Evolutionary conservation across 2,329 filamentous ascomycete genomes (phyloP), one percentile per base, ranked within the genome.

Genomic region (Arthrinium puccinioides): DNA sequence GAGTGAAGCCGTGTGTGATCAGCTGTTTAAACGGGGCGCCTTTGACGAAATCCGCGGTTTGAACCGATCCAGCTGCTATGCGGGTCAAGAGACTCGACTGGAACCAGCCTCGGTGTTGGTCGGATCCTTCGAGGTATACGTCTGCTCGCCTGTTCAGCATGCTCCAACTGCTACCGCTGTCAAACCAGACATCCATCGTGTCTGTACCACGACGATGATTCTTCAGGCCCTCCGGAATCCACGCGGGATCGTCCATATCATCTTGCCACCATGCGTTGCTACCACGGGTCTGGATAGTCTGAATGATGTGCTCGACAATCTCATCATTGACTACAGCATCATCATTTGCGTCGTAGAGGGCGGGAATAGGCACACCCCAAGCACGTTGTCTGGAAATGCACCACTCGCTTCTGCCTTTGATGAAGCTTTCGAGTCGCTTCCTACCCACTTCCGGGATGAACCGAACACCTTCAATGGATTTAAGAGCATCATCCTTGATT

Each of bases 171-270:
- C 85, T 95, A 6, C 92, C 92, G 47, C 92, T 97, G 59, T 98
- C 92, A 50, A 98, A 98, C 92, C 92, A 98, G 9, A 98, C 92
- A 59, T 98, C 92, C 92, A 98, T 98, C 0, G 92, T 98, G 53
- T 98, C 92, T 29, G 71, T 85, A 11, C 90, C 90, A 44, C 92
- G 82, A 32, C 74, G 69, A 54, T 83, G 92, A 5, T 64, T 55
- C 8, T 68, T 67, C 2, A 95, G 65, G 9, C 75, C 72, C 6
- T 75, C 61, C 2, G 81, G 78, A 21, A 94, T 70, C 90, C 90
- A 98, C 1, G 75, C 76, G 18, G 72, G 64, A 36, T 97, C 88
- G 43, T 89, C 74, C 2, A 72, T 66, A 11, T 74, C 67, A 55
- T 97, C 90, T 1, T 84, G 86, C 80, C 92, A 98, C 92, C 92